Conservation (phyloP, 1,139 yeast genomes). For the Hansenula sp. region DNA sequence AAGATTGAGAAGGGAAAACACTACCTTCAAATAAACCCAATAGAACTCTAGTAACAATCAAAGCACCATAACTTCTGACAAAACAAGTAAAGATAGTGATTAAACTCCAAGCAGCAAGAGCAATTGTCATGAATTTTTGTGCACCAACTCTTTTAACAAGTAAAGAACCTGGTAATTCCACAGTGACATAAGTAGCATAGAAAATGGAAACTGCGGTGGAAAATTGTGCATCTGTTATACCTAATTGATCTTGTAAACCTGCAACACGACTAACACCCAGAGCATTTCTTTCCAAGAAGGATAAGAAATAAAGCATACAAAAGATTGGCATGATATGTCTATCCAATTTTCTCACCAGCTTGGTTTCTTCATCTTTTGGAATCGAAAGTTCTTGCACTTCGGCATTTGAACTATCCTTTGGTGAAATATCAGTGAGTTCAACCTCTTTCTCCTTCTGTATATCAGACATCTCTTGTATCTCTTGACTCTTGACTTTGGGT, state of each 20-base stretch:
- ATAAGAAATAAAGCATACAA: conserved; percentile 38
- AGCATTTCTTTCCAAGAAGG: conserved; percentile 42
- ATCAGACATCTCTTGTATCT: no score
- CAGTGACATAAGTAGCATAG: conserved; percentile 37
- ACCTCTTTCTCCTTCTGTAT: no score
- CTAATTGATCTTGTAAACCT: conserved; percentile 39
- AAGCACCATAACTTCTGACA: conserved; percentile 33
- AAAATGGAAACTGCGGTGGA: conserved; percentile 40
- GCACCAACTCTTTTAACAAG: conserved; percentile 35
- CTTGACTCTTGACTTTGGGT: no score
- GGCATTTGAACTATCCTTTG: background rate
- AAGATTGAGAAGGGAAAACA: conserved; percentile 27
- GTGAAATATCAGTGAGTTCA: background rate
- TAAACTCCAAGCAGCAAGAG: conserved; percentile 40
- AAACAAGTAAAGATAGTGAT: conserved; percentile 40
- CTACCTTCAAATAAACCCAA: conserved; percentile 52
- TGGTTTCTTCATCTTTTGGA: conserved; percentile 25
- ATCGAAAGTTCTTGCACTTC: conserved; percentile 10
- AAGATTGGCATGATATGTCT: conserved; percentile 41
- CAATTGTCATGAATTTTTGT: conserved; percentile 32
- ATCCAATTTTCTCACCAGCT: conserved; percentile 36
- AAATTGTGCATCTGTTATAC: conserved; percentile 35
- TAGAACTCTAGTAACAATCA: conserved; percentile 30
- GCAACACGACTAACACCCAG: conserved; percentile 45
- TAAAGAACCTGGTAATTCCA: conserved; percentile 5